phyloP scores from a whole-genome alignment of 2,329 filamentous ascomycete genomes.

The Diaporthe nobilis region DNA sequence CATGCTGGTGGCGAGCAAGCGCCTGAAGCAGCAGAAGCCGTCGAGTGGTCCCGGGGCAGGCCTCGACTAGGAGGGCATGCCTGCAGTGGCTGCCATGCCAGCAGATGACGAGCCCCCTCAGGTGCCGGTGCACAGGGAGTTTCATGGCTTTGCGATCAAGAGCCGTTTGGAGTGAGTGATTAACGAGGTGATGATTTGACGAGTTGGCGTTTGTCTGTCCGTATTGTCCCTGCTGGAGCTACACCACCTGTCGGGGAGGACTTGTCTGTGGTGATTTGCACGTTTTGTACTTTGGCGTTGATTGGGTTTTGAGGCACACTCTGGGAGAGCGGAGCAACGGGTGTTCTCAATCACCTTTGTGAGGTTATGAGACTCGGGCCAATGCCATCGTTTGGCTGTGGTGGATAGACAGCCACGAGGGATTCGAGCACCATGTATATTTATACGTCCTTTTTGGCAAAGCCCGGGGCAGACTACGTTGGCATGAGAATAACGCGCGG shows the following conservation, averaged over 20 bases:
- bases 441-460: neutral
- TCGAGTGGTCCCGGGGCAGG: slow-evolving; percentile 27
- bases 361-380: neutral
- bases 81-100: slow-evolving; percentile 1
- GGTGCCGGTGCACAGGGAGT: slow-evolving; percentile 34
- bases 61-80: slow-evolving; percentile 26
- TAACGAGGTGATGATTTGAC: slow-evolving; percentile 16
- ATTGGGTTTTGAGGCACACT: neutral
- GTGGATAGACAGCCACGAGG: neutral
- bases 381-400: neutral
- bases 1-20: slow-evolving; percentile 71
- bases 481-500: neutral
- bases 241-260: neutral
- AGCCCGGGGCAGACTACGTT: neutral
- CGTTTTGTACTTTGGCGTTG: neutral
- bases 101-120: slow-evolving; percentile 6
- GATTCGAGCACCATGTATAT: slow-evolving; percentile 14
- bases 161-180: neutral
- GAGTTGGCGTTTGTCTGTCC: slow-evolving; percentile 9
- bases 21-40: slow-evolving; percentile 52
- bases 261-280: neutral
- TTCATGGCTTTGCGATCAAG: neutral
- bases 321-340: neutral
- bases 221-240: neutral
- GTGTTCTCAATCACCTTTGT: neutral